A percentile compares a stretch with the other conserved stretches of the same genome.
Conservation (phyloP, 176 grass and related monocot species). For the Triticum aestivum region DNA sequence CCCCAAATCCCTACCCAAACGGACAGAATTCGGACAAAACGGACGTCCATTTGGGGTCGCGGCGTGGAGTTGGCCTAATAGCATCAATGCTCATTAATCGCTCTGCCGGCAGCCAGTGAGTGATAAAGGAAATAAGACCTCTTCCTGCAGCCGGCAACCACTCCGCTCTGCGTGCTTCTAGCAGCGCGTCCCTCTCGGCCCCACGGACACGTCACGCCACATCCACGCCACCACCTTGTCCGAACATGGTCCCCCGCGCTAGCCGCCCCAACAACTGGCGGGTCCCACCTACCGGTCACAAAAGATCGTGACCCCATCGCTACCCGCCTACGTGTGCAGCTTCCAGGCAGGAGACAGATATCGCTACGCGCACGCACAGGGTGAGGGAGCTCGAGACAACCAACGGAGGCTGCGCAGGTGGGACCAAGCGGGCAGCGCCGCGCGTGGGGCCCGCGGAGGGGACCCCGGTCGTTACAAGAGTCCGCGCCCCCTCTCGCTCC, state of each 20-base stretch:
- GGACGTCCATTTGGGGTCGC: no score
- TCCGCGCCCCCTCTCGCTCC: neutral
- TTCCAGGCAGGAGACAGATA: neutral
- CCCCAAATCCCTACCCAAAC: no score
- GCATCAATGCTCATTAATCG: neutral
- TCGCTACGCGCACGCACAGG: neutral
- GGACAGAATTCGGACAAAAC: no score
- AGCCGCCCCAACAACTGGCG: neutral
- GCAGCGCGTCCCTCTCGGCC: neutral
- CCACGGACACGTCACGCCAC: slow-evolving; percentile 14
- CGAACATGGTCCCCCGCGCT: neutral
- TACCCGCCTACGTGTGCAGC: slow-evolving; percentile 1
- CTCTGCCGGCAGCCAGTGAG: neutral
- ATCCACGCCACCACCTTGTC: neutral
- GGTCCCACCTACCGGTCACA: neutral
- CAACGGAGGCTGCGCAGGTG: neutral
- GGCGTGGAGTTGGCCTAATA: neutral
- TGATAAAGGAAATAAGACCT: neutral
- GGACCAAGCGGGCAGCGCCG: neutral
- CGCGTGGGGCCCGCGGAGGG: slow-evolving; percentile 14
- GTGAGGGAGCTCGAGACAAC: neutral
- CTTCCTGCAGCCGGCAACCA: neutral
- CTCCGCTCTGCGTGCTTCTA: slow-evolving; percentile 13
- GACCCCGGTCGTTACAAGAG: slow-evolving; percentile 47
- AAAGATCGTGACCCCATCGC: neutral